These are phyloP conservation scores for Oryza punctata DNA, from an alignment of 176 grass and related monocot genomes.

Conservation along the genomic window DNA sequence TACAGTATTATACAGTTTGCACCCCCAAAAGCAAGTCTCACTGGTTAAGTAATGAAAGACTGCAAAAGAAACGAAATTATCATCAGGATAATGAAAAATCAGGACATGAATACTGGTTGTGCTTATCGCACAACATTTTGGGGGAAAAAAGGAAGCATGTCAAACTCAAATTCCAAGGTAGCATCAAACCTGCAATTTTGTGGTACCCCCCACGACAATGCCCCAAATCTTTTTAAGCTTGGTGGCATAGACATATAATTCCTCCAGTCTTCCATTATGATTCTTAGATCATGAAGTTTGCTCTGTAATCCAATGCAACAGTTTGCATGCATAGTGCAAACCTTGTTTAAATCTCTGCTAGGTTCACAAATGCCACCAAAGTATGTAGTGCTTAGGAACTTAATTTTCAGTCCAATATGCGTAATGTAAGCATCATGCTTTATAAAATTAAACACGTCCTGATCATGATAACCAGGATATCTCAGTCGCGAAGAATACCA, in stretches of 20 bases:
- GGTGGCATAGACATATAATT: slow-evolving; percentile 62
- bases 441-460: slow-evolving; percentile 80
- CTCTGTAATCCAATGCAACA: slow-evolving; percentile 73
- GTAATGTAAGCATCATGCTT: slow-evolving; percentile 53
- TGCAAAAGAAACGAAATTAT: slow-evolving; percentile 32
- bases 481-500: slow-evolving; percentile 67
- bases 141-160: neutral
- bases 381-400: slow-evolving; percentile 72
- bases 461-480: slow-evolving; percentile 76
- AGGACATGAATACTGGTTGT: neutral
- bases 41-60: slow-evolving; percentile 46
- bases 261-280: slow-evolving; percentile 71
- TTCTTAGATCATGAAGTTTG: slow-evolving; percentile 72
- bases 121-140: slow-evolving; percentile 22
- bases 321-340: slow-evolving; percentile 82
- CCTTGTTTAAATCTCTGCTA: slow-evolving; percentile 63
- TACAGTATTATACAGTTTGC: neutral
- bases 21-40: slow-evolving; percentile 35
- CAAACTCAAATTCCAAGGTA: slow-evolving; percentile 32
- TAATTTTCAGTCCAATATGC: slow-evolving; percentile 69
- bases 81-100: neutral
- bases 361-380: slow-evolving; percentile 80
- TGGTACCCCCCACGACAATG: slow-evolving; percentile 58
- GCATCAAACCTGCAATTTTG: slow-evolving; percentile 70
- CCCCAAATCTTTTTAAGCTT: slow-evolving; percentile 42